Percentiles rank a stretch among this genome's conserved stretches.
phyloP scores from a whole-genome alignment of 2,329 filamentous ascomycete species.

The Sclerotinia minor region DNA sequence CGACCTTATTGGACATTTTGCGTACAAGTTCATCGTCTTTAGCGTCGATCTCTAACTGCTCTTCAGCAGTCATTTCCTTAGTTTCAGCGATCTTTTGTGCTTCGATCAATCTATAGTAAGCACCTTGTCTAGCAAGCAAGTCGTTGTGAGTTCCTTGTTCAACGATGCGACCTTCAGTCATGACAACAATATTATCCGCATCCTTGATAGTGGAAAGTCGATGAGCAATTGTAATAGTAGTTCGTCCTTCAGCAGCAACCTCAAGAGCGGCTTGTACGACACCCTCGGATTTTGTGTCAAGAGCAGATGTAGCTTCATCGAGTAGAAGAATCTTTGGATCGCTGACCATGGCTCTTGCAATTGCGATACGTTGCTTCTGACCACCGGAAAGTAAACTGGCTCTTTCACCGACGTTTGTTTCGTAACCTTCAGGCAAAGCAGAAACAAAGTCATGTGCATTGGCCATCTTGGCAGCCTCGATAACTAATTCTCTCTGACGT shows the following conservation, averaged over 20 bases:
- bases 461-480: conserved; percentile 81
- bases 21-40: conserved; percentile 54
- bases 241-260: conserved; percentile 78
- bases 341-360: conserved; percentile 85
- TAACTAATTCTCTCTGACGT: conserved; percentile 67
- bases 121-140: conserved; percentile 66
- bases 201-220: conserved; percentile 91
- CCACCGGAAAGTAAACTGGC: conserved; percentile 91
- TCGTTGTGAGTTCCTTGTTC: conserved; percentile 89
- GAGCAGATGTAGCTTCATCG: conserved; percentile 89
- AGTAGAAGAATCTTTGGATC: conserved; percentile 90
- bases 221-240: conserved; percentile 95
- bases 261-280: conserved; percentile 93
- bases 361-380: conserved; percentile 95
- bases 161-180: conserved; percentile 80
- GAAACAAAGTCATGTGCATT: conserved; percentile 93
- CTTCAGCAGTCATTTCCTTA: conserved; percentile 54
- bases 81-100: conserved; percentile 77
- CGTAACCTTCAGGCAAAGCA: conserved; percentile 79
- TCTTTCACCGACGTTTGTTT: conserved; percentile 93
- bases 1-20: conserved; percentile 47
- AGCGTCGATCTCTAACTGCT: conserved; percentile 52
- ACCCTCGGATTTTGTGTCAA: conserved; percentile 93
- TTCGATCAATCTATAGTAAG: conserved; percentile 83
- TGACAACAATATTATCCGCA: conserved; percentile 94